A percentile compares a stretch with the other conserved stretches of the same genome.
These are phyloP conservation scores for Pseudoscleropodium purum DNA, from an alignment of 225 moss, liverwort and hornwort species.

Conservation along the genomic window DNA sequence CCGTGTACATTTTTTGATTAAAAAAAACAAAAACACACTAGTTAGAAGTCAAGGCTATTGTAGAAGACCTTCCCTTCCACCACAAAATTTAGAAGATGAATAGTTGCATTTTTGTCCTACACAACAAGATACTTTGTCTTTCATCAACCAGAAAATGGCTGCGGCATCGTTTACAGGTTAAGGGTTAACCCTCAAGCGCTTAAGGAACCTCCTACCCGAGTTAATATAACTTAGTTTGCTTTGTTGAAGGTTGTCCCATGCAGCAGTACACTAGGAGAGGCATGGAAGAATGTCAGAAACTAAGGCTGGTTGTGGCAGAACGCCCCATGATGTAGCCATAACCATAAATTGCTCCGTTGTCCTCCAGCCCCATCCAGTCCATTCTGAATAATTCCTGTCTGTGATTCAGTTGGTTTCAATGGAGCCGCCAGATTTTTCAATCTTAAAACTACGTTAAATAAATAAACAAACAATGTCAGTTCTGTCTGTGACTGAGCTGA, in stretches of 20 bases:
- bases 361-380: not conserved
- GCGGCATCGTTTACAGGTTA: too few species aligned
- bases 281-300: not conserved
- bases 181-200: too few species aligned
- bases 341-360: not conserved
- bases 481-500: not conserved
- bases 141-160: too few species aligned
- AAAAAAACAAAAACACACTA: too few species aligned
- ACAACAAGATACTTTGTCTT: too few species aligned
- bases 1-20: too few species aligned
- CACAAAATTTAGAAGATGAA: too few species aligned
- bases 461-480: not conserved
- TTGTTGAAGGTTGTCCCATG: not conserved
- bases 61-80: too few species aligned
- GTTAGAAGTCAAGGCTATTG: too few species aligned
- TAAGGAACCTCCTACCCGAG: too few species aligned
- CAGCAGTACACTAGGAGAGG: not conserved
- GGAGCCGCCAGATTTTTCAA: not conserved
- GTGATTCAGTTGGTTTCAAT: not conserved
- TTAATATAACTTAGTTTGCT: too few species aligned
- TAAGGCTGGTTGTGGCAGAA: not conserved
- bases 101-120: too few species aligned
- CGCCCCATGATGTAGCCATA: not conserved
- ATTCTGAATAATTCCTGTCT: not conserved
- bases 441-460: not conserved